Evolutionary conservation across 441 rosid species (phyloP).

Genomic region (Arabidopsis hybrid): DNA sequence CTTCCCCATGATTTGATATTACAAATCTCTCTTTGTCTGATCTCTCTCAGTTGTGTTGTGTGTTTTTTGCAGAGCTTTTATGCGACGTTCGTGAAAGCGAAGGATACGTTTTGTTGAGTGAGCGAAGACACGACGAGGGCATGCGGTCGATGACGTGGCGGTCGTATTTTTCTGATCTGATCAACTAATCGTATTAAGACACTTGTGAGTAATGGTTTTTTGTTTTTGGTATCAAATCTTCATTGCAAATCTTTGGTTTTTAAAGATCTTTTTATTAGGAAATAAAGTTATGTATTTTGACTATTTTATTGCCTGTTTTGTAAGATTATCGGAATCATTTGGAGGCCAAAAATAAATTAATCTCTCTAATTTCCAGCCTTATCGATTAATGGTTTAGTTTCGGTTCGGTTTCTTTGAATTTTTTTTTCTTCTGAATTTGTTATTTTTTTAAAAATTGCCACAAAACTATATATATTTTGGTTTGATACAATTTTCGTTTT

Average conservation of each 20-base stretch:
- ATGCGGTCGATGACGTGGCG: conserved; percentile 50
- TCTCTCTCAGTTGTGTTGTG: not conserved
- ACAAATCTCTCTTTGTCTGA: conserved; percentile 10
- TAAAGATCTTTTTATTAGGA: conserved; percentile 9
- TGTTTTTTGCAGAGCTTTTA: conserved; percentile 33
- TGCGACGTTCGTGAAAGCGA: conserved; percentile 35
- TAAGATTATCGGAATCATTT: not conserved
- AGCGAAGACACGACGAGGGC: conserved; percentile 53
- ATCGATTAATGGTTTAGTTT: too few species aligned
- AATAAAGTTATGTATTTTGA: conserved; percentile 10
- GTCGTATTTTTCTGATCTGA: conserved; percentile 11
- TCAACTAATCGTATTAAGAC: conserved; percentile 24
- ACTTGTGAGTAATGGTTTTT: not conserved
- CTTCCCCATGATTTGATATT: conserved; percentile 56
- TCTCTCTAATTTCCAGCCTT: too few species aligned
- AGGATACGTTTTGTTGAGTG: conserved; percentile 42
- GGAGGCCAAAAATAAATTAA: not conserved
- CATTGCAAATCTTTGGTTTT: not conserved
- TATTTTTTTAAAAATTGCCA: too few species aligned
- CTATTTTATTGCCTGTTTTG: conserved; percentile 15
- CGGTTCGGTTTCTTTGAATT: too few species aligned
- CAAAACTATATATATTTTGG: too few species aligned
- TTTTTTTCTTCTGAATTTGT: too few species aligned
- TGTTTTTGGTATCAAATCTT: not conserved
- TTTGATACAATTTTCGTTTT: too few species aligned